Evolutionary conservation across 345 rosid genomes (phyloP).

Genomic region (Hibiscus tridactylites): DNA sequence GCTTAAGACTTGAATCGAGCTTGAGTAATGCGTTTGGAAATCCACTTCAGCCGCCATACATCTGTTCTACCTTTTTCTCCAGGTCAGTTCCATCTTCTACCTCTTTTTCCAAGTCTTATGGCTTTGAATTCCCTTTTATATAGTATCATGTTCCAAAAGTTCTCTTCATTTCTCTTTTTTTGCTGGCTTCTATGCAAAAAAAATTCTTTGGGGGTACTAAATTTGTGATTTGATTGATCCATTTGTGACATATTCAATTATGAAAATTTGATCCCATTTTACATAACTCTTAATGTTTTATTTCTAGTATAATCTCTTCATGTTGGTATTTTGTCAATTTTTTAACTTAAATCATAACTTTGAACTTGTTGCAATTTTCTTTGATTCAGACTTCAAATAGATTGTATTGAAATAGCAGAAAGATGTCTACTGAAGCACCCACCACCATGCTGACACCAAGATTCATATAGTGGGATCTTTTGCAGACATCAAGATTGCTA

Average conservation of each 20-base stretch:
- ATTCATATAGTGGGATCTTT: conserved; percentile 77
- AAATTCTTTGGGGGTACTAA: background rate
- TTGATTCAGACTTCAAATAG: background rate
- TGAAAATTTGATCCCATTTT: background rate
- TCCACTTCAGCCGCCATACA: background rate
- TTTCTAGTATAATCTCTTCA: background rate
- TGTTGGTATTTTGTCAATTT: background rate
- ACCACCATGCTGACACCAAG: conserved; percentile 28
- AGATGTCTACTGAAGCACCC: conserved; percentile 9
- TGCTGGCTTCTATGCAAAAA: background rate
- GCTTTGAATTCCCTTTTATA: too few species aligned
- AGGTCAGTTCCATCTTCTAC: background rate
- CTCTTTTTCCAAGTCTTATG: background rate
- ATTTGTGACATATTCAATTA: background rate
- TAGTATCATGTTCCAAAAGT: background rate
- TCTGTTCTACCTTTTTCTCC: background rate
- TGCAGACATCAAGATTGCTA: conserved; percentile 65
- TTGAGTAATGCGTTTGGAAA: background rate
- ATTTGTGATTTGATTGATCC: background rate
- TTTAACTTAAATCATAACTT: background rate
- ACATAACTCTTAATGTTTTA: background rate
- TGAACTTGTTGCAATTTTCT: background rate
- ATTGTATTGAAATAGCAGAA: conserved; percentile 4
- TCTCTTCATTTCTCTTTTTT: background rate
- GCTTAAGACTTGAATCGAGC: too few species aligned